Evolutionary conservation across 225 moss, liverwort and hornwort species (phyloP), one percentile per base, ranked within the genome.

Genomic region (Bryoerythrophyllum caledonicum): DNA sequence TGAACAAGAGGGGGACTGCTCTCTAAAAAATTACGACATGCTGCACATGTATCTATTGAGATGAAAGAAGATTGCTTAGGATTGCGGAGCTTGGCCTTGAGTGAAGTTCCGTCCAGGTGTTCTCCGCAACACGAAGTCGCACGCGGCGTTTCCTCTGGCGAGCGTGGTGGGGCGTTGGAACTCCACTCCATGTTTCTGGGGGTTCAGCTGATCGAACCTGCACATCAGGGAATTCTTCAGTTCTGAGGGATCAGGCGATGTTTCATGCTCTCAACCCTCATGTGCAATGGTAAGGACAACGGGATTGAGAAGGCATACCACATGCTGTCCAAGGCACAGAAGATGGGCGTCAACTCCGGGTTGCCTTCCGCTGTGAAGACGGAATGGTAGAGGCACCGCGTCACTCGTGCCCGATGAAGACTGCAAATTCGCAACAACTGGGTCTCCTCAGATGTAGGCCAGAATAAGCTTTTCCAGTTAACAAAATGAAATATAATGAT

Each of bases 301-400:
- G 49, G 54, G 2, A 6, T 48, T 0, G 20, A 0, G 49, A 62
- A 32, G 38, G 61, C 84, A 57, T 77, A 92, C 92, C 92, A 92
- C 90, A 92, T 88, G 73, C 76, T 81, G 70, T 92, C 92, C 64
- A 92, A 68, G 3, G 88, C 92, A 76, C 92, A 92, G 78, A 92
- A 92, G 73, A 92, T 88, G 27, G 88, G 88, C 38, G 86, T 88
- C 68, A 92, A 72, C 70, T 92, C 90, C 28, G 92, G 90, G 67
- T 88, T 86, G 74, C 86, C 88, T 76, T 92, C 90, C 8, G 88
- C 88, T 41, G 85, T 85, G 41, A 92, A 90, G 30, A 92, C 80
- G 20, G 92, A 90, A 76, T 92, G 90, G 70, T 92, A 92, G 21
- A 92, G 84, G 74, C 92, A 92, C 10, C 86, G 83, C 55, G 83